Evolutionary conservation across 192 early-diverging fungal species (phyloP), one percentile per base, ranked within the genome.

Genomic region (Entrophospora sp.): DNA sequence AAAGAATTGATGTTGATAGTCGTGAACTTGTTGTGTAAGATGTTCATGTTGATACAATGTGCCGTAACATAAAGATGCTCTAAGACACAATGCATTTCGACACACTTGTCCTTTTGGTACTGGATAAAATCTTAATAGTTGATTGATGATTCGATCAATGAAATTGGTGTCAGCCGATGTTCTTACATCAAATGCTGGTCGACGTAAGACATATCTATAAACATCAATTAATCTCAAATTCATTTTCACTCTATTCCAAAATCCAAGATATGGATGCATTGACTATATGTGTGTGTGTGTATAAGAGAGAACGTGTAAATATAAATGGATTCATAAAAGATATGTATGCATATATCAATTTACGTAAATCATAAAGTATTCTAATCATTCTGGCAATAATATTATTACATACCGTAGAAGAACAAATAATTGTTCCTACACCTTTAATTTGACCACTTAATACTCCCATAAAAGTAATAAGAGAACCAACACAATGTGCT

Each of bases 401-500:
- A n/a, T n/a, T n/a, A n/a, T n/a, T n/a, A n/a, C 68, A 65, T 14
- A 69, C 75, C 18, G 69, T 67, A 36, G 73, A 72, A 37, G 60
- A 70, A 5, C 64, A 65, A 32, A 78, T 66, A 0, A 78, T 24
- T 1, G 73, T 70, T 3, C 76, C 76, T 24, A 78, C 76, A 6
- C 76, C 76, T 35, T 75, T 55, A 13, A 78, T 72, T 24, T 69
- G 57, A 2, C 77, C 77, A 37, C 68, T 69, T 42, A 78, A 27
- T 51, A 78, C 51, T 43, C 77, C 77, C 16, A 74, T 74, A 66
- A 75, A 75, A 6, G 72, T 53, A 6, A 71, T 65, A 10, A 75
- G 46, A 1, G 70, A 70, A 45, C 77, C 77, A 10, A 75, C 61
- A 61, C 77, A 78, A 27, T 78, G 77, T 31, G 74, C 71, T 40